Conservation (phyloP, 148 eudicot species). For the Cornus florida region DNA sequence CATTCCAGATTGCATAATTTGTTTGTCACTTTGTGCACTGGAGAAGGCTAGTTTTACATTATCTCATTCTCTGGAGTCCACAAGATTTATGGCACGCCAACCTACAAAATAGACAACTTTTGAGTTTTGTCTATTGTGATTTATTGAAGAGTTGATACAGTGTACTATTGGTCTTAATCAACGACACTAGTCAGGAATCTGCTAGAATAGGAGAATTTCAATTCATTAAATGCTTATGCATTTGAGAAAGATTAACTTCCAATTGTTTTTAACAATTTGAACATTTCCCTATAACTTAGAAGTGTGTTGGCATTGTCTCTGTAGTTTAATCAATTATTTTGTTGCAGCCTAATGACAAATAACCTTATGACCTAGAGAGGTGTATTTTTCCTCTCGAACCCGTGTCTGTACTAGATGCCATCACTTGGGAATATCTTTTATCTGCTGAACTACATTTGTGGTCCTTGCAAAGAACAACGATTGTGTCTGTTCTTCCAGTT, state of each 20-base stretch:
- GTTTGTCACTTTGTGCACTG: neutral
- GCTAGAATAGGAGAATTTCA: neutral
- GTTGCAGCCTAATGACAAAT: neutral
- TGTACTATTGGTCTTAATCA: neutral
- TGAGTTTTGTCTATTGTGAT: neutral
- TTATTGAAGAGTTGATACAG: neutral
- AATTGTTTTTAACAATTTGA: neutral
- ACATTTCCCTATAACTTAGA: neutral
- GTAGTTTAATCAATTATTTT: neutral
- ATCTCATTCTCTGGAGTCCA: neutral
- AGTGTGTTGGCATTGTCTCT: neutral
- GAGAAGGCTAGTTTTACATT: neutral
- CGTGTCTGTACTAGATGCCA: neutral
- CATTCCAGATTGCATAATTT: neutral
- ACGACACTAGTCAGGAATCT: neutral
- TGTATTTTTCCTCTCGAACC: neutral
- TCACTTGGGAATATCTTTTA: neutral
- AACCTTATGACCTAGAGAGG: neutral
- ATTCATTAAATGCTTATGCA: neutral
- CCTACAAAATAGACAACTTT: neutral
- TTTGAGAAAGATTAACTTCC: neutral
- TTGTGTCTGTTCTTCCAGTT: neutral
- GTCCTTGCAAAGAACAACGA: neutral
- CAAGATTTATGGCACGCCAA: neutral
- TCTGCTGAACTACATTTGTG: slow-evolving; percentile 1